Percentiles rank a stretch among this genome's conserved stretches.
These are phyloP conservation scores for Puccinia novopanici DNA, from an alignment of 1,284 basidiomycete species.

Conservation along the genomic window DNA sequence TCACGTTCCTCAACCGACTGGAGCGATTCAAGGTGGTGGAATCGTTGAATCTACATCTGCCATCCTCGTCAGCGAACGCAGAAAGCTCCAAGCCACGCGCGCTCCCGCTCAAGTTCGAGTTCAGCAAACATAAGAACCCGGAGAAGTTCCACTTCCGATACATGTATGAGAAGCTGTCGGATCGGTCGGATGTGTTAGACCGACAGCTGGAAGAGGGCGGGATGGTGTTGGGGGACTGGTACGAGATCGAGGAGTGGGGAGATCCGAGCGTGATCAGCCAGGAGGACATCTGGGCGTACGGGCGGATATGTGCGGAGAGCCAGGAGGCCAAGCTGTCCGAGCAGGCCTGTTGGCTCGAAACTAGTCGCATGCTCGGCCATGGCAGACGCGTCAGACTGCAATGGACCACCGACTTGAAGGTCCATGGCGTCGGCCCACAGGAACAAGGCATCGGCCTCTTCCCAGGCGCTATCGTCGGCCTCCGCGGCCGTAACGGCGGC, in stretches of 20 bases:
- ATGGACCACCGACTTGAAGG: conserved; percentile 69
- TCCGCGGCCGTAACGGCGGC: conserved; percentile 89
- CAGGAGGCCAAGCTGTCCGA: conserved; percentile 71
- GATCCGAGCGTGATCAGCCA: conserved; percentile 71
- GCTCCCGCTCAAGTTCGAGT: conserved; percentile 19
- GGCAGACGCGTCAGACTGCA: conserved; percentile 72
- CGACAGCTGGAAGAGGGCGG: conserved; percentile 80
- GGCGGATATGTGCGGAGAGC: conserved; percentile 74
- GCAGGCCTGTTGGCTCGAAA: conserved; percentile 73
- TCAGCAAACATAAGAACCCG: not conserved
- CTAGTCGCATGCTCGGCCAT: conserved; percentile 74
- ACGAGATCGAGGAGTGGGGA: conserved; percentile 66
- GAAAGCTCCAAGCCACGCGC: not conserved
- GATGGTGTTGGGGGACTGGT: conserved; percentile 70
- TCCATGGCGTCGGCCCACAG: conserved; percentile 68
- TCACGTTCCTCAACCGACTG: conserved; percentile 33
- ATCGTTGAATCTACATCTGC: conserved; percentile 36
- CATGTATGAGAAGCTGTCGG: conserved; percentile 85
- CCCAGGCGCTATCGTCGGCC: conserved; percentile 81
- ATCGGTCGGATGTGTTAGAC: conserved; percentile 79
- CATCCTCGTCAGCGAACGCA: not conserved
- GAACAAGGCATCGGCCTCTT: conserved; percentile 76
- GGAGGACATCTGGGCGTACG: conserved; percentile 76
- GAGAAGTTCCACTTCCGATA: conserved; percentile 66
- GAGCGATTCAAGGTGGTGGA: conserved; percentile 36